These are phyloP conservation scores for Pyrenochaeta sp. DNA, from an alignment of 2,329 filamentous ascomycete genomes.

Conservation along the genomic window DNA sequence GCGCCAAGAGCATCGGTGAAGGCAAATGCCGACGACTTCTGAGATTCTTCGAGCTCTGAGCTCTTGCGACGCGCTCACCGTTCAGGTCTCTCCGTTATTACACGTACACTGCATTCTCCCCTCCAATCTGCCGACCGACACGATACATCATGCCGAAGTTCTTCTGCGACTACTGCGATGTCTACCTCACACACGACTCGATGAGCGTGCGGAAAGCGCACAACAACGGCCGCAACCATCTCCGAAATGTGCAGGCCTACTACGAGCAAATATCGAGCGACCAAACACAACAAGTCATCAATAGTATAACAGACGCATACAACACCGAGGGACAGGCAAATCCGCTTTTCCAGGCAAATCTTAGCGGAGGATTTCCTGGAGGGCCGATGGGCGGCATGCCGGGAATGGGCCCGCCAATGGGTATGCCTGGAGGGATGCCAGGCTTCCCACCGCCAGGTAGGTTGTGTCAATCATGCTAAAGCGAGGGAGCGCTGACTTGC, in stretches of 20 bases:
- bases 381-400: constrained; percentile 33
- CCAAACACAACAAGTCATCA: constrained; percentile 97
- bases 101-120: background rate
- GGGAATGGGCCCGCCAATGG: constrained; percentile 27
- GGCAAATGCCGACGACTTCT: constrained; percentile 18
- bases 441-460: constrained; percentile 32
- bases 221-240: constrained; percentile 94
- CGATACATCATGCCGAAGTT: constrained; percentile 34
- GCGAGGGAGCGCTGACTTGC: constrained; percentile 13
- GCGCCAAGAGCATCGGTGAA: constrained; percentile 27
- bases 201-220: constrained; percentile 99
- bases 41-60: constrained; percentile 29
- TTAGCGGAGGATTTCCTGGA: constrained; percentile 59
- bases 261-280: constrained; percentile 99
- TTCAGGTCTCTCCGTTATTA: background rate
- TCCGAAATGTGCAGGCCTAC: constrained; percentile 97
- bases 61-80: constrained; percentile 27
- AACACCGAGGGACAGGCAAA: constrained; percentile 93
- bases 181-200: constrained; percentile 99
- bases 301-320: constrained; percentile 96
- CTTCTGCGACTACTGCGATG: constrained; percentile 93
- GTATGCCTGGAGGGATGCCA: constrained; percentile 21
- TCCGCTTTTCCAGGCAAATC: constrained; percentile 71
- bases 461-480: background rate
- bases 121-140: background rate